Conservation (phyloP, 2,329 filamentous ascomycete genomes). For the Cladosporium sp. region DNA sequence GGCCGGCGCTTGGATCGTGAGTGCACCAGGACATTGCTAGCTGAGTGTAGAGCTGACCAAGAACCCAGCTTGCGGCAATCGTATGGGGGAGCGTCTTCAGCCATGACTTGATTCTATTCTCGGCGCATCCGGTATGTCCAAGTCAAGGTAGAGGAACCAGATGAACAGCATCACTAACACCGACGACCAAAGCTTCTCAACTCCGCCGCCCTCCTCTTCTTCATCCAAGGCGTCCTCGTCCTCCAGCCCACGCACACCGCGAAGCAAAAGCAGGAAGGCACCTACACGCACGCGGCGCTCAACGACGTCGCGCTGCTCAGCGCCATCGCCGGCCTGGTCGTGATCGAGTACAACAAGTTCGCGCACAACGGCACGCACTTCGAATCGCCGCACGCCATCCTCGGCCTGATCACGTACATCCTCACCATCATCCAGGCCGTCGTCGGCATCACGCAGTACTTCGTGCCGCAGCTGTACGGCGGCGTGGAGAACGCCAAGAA, state of each 20-base stretch:
- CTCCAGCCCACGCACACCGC: conserved; percentile 81
- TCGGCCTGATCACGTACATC: conserved; percentile 71
- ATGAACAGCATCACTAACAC: not conserved
- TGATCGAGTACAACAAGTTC: conserved; percentile 83
- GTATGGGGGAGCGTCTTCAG: conserved; percentile 74
- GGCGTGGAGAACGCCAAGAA: conserved; percentile 71
- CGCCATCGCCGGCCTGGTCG: conserved; percentile 58
- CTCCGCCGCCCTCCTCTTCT: conserved; percentile 60
- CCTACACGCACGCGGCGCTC: conserved; percentile 61
- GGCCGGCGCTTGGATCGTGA: conserved; percentile 64
- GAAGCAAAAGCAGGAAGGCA: conserved; percentile 62
- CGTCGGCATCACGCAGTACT: conserved; percentile 80
- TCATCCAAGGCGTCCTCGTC: conserved; percentile 73
- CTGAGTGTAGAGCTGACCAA: not conserved
- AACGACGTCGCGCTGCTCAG: conserved; percentile 59
- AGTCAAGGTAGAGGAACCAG: not conserved
- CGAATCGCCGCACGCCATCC: conserved; percentile 70
- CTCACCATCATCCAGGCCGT: conserved; percentile 65
- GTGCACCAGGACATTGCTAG: conserved; percentile 18
- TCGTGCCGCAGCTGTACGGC: conserved; percentile 66
- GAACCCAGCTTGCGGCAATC: conserved; percentile 57
- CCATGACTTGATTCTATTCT: conserved; percentile 68
- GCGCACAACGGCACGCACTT: conserved; percentile 64
- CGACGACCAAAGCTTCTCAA: conserved; percentile 28
- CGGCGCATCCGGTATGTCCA: conserved; percentile 70